Conservation (phyloP, 257 asterid genomes). For the Osmanthus fragrans region DNA sequence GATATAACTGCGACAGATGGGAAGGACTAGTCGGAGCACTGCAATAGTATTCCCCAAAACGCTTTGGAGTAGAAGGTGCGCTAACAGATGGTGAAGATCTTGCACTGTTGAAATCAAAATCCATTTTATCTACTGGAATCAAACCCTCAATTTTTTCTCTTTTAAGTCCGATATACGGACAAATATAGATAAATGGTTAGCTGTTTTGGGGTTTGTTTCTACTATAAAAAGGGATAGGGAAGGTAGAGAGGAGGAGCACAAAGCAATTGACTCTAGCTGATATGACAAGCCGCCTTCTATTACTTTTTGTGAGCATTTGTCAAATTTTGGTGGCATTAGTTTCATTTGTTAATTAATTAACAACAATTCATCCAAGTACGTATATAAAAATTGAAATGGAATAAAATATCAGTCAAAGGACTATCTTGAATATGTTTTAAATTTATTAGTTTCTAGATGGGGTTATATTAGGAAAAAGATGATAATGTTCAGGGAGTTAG, state of each 20-base stretch:
- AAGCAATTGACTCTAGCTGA: conserved; percentile 14
- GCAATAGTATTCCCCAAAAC: conserved; percentile 47
- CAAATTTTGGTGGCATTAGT: conserved; percentile 13
- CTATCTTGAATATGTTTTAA: conserved; percentile 24
- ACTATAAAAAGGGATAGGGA: background rate
- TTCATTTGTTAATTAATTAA: background rate
- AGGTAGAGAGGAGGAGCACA: conserved; percentile 18
- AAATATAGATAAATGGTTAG: background rate
- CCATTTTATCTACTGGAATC: conserved; percentile 30
- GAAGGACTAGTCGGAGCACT: conserved; percentile 82
- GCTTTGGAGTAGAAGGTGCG: conserved; percentile 43
- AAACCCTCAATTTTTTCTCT: conserved; percentile 50
- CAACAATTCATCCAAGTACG: background rate
- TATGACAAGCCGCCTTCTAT: conserved; percentile 45
- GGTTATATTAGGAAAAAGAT: background rate
- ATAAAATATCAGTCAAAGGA: conserved; percentile 24
- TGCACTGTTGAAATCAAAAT: conserved; percentile 52
- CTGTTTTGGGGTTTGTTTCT: background rate
- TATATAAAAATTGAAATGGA: background rate
- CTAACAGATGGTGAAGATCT: conserved; percentile 43
- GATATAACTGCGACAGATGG: conserved; percentile 45
- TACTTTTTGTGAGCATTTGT: conserved; percentile 29
- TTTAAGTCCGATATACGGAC: background rate
- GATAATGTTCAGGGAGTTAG: background rate
- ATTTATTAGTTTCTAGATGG: conserved; percentile 25